phyloP scores from a whole-genome alignment of 116 monocot genomes.

The Cymodocea nodosa region DNA sequence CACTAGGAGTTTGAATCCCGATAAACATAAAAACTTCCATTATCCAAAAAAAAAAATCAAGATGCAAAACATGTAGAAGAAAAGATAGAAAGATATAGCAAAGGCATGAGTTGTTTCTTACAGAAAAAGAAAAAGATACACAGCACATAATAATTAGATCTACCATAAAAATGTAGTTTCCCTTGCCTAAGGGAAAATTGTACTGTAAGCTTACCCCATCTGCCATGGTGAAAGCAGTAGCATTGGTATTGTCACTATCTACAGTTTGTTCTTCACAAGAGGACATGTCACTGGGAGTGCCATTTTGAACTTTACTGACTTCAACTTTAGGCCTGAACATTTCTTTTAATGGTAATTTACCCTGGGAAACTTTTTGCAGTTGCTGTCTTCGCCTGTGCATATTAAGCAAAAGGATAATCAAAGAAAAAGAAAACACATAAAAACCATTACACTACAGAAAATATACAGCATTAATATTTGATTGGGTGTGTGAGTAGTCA shows the following conservation, averaged over 20 bases:
- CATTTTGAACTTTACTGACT: conserved; percentile 19
- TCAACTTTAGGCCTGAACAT: conserved; percentile 11
- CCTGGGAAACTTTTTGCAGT: conserved; percentile 19
- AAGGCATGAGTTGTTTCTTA: no score
- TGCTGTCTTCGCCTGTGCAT: conserved; percentile 13
- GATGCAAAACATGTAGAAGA: no score
- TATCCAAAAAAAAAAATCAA: no score
- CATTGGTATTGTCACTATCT: conserved; percentile 6
- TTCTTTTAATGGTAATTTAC: conserved; percentile 16
- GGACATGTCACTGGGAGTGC: conserved; percentile 8
- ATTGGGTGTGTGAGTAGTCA: no score
- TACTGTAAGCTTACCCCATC: background rate
- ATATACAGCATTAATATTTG: no score
- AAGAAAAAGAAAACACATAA: no score
- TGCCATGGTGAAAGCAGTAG: background rate
- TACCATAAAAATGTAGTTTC: background rate
- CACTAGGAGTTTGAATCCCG: no score
- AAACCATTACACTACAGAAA: no score
- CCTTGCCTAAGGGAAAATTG: conserved; percentile 2
- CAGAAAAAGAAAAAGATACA: background rate
- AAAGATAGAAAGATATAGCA: no score
- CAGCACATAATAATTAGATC: background rate
- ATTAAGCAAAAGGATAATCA: no score
- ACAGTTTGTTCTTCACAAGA: conserved; percentile 7
- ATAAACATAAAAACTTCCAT: no score